These are phyloP conservation scores for Chrysophaeum taylorii DNA, from an alignment of 352 stramenopile genomes.

Conservation along the genomic window DNA sequence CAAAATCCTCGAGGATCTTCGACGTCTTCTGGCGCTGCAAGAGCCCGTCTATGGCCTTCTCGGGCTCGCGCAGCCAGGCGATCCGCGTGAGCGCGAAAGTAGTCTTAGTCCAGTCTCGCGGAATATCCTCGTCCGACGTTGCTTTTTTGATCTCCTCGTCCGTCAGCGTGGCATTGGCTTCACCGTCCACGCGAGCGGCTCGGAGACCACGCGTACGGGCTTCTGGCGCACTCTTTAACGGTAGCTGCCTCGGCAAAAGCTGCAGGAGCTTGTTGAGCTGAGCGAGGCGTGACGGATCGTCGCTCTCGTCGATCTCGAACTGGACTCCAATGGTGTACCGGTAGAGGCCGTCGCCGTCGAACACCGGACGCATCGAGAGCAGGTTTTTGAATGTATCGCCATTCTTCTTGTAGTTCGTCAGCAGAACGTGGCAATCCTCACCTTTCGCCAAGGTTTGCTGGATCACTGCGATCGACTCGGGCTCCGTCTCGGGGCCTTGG, in stretches of 20 bases:
- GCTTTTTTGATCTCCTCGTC: not conserved
- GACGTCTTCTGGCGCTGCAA: not conserved
- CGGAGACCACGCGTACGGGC: constrained; percentile 19
- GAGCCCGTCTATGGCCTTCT: not conserved
- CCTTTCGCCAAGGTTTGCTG: not conserved
- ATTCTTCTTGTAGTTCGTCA: constrained; percentile 36
- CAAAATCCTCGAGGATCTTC: not conserved
- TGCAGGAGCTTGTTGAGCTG: constrained; percentile 33
- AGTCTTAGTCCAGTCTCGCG: not conserved
- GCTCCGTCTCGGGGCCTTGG: not conserved
- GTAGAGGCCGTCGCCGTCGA: constrained; percentile 12
- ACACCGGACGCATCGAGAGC: not conserved
- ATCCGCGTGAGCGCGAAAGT: not conserved
- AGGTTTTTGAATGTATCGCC: constrained; percentile 9
- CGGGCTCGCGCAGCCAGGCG: not conserved
- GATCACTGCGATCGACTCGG: not conserved
- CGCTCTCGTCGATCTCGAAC: constrained; percentile 27
- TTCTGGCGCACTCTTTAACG: constrained; percentile 20
- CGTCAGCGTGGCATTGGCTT: not conserved
- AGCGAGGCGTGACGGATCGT: constrained; percentile 29
- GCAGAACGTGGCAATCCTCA: constrained; percentile 25
- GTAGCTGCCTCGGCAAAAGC: constrained; percentile 24
- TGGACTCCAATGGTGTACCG: constrained; percentile 30
- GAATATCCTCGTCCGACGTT: not conserved
- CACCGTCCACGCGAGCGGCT: constrained; percentile 14